These are phyloP conservation scores for Pseudocercospora eumusae DNA, from an alignment of 2,329 filamentous ascomycete species.

Conservation along the genomic window DNA sequence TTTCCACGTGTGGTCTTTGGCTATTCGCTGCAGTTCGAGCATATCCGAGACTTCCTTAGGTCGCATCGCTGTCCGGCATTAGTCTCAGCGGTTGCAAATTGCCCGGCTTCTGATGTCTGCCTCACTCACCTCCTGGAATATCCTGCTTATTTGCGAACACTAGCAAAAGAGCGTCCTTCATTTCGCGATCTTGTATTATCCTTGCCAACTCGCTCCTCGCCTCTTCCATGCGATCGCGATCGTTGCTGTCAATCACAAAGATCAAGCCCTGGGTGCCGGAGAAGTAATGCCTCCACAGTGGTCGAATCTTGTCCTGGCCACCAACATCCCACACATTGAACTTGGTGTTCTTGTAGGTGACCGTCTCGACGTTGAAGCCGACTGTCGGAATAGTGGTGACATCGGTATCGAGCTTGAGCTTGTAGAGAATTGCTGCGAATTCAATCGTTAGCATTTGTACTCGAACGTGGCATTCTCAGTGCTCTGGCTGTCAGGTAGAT, in stretches of 20 bases:
- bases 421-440: slow-evolving; percentile 81
- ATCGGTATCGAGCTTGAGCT: slow-evolving; percentile 98
- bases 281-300: slow-evolving; percentile 97
- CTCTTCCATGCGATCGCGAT: slow-evolving; percentile 87
- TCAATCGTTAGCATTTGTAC: not conserved
- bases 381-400: slow-evolving; percentile 99
- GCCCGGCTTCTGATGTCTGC: not conserved
- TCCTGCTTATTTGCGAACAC: slow-evolving; percentile 99
- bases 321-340: slow-evolving; percentile 99
- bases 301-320: slow-evolving; percentile 97
- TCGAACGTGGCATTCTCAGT: not conserved
- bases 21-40: slow-evolving; percentile 52
- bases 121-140: slow-evolving; percentile 70
- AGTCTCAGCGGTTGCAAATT: slow-evolving; percentile 1
- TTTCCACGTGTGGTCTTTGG: slow-evolving; percentile 57
- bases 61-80: slow-evolving; percentile 45
- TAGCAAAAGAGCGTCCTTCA: slow-evolving; percentile 89
- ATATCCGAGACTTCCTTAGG: slow-evolving; percentile 54
- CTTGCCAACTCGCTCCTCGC: slow-evolving; percentile 90
- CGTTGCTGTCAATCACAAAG: slow-evolving; percentile 96
- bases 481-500: not conserved
- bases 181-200: slow-evolving; percentile 96
- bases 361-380: slow-evolving; percentile 97
- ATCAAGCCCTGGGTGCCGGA: slow-evolving; percentile 94
- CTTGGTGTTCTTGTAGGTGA: slow-evolving; percentile 99